Conservation (phyloP, 768 basidiomycete species). For the Lactifluus rugatus region DNA sequence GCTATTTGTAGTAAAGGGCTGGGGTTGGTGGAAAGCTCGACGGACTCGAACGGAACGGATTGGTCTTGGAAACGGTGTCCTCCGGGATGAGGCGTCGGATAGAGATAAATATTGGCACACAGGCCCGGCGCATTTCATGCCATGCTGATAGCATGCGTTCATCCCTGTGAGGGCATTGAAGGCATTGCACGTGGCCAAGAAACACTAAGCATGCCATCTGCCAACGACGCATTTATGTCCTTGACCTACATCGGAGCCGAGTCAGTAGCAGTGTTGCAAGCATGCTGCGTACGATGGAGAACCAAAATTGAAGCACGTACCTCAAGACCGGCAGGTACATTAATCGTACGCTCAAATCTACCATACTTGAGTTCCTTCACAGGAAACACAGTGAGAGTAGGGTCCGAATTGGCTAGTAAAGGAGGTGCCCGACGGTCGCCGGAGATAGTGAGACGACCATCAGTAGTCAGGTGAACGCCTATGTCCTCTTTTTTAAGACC, state of each 20-base stretch:
- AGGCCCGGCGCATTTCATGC: not conserved
- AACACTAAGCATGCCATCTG: slow-evolving; percentile 19
- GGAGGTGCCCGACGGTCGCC: slow-evolving; percentile 31
- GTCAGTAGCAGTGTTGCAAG: not conserved
- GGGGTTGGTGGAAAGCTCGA: too few species aligned
- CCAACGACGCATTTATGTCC: slow-evolving; percentile 17
- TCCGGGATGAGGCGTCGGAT: not conserved
- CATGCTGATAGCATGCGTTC: not conserved
- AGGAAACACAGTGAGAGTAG: slow-evolving; percentile 4
- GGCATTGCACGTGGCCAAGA: slow-evolving; percentile 17
- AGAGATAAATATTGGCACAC: not conserved
- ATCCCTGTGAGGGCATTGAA: not conserved
- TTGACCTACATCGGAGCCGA: slow-evolving; percentile 10
- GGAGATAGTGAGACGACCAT: slow-evolving; percentile 38
- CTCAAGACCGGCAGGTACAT: slow-evolving; percentile 18
- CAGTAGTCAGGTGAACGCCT: slow-evolving; percentile 35
- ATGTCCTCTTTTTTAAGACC: slow-evolving; percentile 43
- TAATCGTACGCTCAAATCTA: slow-evolving; percentile 18
- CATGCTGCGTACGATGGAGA: not conserved
- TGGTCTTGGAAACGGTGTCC: not conserved
- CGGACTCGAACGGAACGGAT: not conserved
- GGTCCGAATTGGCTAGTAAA: slow-evolving; percentile 5
- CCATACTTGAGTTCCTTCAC: slow-evolving; percentile 20
- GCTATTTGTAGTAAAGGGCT: not conserved
- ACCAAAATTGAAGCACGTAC: not conserved